Conservation (phyloP, 352 stramenopile genomes). For the Phytophthora megakarya region DNA sequence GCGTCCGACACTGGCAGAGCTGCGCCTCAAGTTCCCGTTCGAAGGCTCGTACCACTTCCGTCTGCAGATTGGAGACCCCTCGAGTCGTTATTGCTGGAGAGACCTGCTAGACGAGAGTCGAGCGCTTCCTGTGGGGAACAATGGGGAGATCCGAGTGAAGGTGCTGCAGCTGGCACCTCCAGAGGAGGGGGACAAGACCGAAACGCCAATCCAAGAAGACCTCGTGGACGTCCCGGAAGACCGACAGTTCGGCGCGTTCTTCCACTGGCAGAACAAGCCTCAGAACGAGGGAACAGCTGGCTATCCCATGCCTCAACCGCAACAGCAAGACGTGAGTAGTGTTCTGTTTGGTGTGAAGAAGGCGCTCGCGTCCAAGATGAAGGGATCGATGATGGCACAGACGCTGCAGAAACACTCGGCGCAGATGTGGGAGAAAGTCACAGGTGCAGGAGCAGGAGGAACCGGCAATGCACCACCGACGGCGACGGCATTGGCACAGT, state of each 20-base stretch:
- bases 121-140: slow-evolving; percentile 42
- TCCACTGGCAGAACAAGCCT: slow-evolving; percentile 48
- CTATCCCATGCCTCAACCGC: slow-evolving; percentile 25
- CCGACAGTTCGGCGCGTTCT: slow-evolving; percentile 66
- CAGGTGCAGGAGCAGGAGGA: slow-evolving; percentile 28
- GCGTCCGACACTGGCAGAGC: slow-evolving; percentile 60
- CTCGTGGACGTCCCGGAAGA: slow-evolving; percentile 70
- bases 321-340: slow-evolving; percentile 53
- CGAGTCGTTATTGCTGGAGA: slow-evolving; percentile 71
- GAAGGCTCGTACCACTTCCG: slow-evolving; percentile 80
- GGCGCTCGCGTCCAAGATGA: slow-evolving; percentile 82
- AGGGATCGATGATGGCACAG: slow-evolving; percentile 68
- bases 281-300: slow-evolving; percentile 9
- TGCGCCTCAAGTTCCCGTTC: slow-evolving; percentile 80
- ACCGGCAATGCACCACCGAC: slow-evolving; percentile 54
- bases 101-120: slow-evolving; percentile 64
- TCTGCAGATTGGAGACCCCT: slow-evolving; percentile 45
- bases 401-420: slow-evolving; percentile 75
- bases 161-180: slow-evolving; percentile 66
- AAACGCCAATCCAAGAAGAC: slow-evolving; percentile 23
- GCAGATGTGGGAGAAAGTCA: slow-evolving; percentile 80
- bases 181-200: slow-evolving; percentile 6
- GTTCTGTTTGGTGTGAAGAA: slow-evolving; percentile 82
- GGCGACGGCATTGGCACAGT: slow-evolving; percentile 58
- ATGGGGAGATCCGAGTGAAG: slow-evolving; percentile 69